These are phyloP conservation scores for Aspergillus hortae DNA, from an alignment of 2,329 filamentous ascomycete species.

Conservation along the genomic window DNA sequence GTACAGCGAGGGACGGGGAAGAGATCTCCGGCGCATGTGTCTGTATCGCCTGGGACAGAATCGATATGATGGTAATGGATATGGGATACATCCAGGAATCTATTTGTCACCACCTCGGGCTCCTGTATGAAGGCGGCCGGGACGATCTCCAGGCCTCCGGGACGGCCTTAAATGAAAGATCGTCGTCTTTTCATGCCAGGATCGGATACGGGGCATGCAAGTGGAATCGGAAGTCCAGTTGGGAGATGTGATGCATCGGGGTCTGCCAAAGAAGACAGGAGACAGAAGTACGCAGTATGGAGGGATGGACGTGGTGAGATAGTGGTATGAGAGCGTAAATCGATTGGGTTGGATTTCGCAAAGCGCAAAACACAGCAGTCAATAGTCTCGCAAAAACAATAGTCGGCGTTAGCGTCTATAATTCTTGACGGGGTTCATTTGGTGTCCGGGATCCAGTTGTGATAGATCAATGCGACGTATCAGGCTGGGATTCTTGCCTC, in stretches of 20 bases:
- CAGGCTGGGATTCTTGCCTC: not conserved
- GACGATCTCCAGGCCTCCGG: constrained; percentile 16
- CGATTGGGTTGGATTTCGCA: not conserved
- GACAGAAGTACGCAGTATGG: no score
- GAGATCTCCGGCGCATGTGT: constrained; percentile 2
- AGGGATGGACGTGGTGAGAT: no score
- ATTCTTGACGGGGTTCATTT: not conserved
- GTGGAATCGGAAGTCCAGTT: constrained; percentile 7
- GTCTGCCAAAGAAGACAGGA: not conserved
- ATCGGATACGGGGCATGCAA: constrained; percentile 5
- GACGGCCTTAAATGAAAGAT: constrained; percentile 12
- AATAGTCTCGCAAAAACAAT: not conserved
- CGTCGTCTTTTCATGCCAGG: constrained; percentile 7
- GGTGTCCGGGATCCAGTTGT: constrained; percentile 3
- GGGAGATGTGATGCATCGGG: constrained; percentile 18
- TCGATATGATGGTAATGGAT: not conserved
- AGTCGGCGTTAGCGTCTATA: not conserved
- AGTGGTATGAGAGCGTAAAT: not conserved
- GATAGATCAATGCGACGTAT: constrained; percentile 15
- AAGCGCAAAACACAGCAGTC: not conserved
- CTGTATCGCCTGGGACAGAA: not conserved
- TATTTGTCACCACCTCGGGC: constrained; percentile 16
- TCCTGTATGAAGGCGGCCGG: constrained; percentile 9
- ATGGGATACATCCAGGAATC: constrained; percentile 17
- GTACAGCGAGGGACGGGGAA: not conserved